Evolutionary conservation across 345 rosid species (phyloP).

Genomic region (Lepidium sativum): DNA sequence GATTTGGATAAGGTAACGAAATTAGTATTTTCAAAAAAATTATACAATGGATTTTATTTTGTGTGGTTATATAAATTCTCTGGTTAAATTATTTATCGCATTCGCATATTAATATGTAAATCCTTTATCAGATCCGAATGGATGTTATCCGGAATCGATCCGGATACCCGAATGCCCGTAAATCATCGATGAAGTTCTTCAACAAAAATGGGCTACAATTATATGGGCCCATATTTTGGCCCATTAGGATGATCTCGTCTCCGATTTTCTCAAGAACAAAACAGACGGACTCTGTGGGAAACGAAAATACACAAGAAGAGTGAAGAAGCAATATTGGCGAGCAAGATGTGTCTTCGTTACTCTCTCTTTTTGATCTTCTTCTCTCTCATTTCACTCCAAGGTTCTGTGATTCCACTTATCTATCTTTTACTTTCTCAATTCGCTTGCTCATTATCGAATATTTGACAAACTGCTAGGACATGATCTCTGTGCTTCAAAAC

Average conservation of each 20-base stretch:
- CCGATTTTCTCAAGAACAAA: neutral
- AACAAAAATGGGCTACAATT: too few species aligned
- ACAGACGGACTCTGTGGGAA: neutral
- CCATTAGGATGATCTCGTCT: neutral
- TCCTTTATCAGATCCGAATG: too few species aligned
- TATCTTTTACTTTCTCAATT: neutral
- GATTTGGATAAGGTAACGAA: conserved; percentile 12
- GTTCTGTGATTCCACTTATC: neutral
- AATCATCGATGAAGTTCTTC: too few species aligned
- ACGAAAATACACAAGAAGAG: neutral
- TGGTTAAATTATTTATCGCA: too few species aligned
- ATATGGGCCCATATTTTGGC: neutral
- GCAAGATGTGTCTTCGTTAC: conserved; percentile 21
- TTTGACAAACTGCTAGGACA: neutral
- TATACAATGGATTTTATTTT: too few species aligned
- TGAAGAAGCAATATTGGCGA: neutral
- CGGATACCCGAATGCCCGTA: too few species aligned
- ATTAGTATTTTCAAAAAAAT: too few species aligned
- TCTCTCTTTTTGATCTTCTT: conserved; percentile 8
- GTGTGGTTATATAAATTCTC: too few species aligned
- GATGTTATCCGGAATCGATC: too few species aligned
- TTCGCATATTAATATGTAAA: too few species aligned
- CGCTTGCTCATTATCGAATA: neutral
- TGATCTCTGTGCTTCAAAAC: neutral
- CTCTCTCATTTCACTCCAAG: neutral